Base-by-base conservation (phyloP, 768 basidiomycete genomes). In the Tephrocybe sp. region DNA sequence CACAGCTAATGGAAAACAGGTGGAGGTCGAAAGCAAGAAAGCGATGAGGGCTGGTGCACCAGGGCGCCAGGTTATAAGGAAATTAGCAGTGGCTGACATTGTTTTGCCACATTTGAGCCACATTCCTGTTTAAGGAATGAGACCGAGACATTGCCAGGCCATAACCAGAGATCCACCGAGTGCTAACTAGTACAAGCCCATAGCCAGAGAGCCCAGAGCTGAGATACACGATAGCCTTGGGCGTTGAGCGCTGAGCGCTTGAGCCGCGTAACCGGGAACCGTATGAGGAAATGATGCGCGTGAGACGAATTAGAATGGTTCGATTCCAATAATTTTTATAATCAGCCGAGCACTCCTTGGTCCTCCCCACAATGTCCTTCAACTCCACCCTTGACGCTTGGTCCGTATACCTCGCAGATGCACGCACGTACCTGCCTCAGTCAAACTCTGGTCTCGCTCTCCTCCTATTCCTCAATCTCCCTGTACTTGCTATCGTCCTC, bases 401-500 rank as follows among this genome's bases (percentile, higher is more conserved):
- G 76, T 67, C 73, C 3, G 70, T 69, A 40, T 76, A 73, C 44
- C 58, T 78, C 3, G 62, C 64, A 5, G 66, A 72, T 19, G 69
- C 72, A 2, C 74, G 76, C 57, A 61, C 66, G 3, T 67, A 73
- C 24, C 45, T 76, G 24, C 55, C 68, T 16, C 59, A 68, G n/a
- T 48, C 58, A 22, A 67, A 69, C 42, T 65, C 72, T 5, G 69
- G 73, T 39, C 61, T 71, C 7, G 49, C 71, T 19, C 57, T 78
- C 18, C 57, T 77, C 70, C 56, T 75, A 67, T 58, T 91, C 42
- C 59, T 94, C 36, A 90, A 84, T 54, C 67, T 82, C 12, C 91
- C 92, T 2, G 34, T 91, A 41, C 57, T 90, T 54, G 78, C 73
- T 42, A 77, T 94, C 41, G 55, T 83, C 6, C 61, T 92, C 50